Conservation (phyloP, 306 rosid genomes). For the Cicer cuneatum region DNA sequence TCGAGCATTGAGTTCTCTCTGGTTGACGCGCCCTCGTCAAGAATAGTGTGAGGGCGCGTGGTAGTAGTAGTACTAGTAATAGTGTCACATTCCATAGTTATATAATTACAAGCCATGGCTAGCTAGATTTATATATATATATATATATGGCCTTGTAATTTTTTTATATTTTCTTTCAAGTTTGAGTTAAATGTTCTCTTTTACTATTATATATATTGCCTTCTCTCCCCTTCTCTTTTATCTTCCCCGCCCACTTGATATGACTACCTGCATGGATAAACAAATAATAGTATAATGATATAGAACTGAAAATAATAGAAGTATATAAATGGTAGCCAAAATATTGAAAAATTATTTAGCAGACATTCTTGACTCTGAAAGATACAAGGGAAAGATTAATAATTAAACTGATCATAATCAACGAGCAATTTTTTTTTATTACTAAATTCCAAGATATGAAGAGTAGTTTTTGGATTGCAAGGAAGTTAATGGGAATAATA, state of each 20-base stretch:
- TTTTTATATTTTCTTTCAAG: constrained; percentile 13
- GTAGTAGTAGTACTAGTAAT: background rate
- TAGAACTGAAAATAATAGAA: constrained; percentile 5
- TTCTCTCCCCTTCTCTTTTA: background rate
- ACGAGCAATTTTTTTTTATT: background rate
- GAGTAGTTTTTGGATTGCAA: constrained; percentile 10
- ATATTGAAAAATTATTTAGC: constrained; percentile 8
- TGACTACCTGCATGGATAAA: constrained; percentile 31
- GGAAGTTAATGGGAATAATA: background rate
- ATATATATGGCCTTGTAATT: constrained; percentile 33
- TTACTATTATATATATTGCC: background rate
- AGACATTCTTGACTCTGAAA: constrained; percentile 2
- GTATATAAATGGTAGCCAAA: constrained; percentile 13
- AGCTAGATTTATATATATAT: constrained; percentile 23
- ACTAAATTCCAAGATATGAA: background rate
- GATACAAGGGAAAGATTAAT: background rate
- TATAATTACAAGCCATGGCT: background rate
- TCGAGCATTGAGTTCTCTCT: constrained; percentile 87
- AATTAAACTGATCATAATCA: background rate
- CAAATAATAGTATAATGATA: constrained; percentile 2
- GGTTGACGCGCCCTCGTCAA: constrained; percentile 84
- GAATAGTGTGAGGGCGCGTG: constrained; percentile 43
- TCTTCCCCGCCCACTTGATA: background rate
- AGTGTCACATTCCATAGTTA: background rate
- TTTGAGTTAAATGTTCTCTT: constrained; percentile 28